Evolutionary conservation across 345 rosid genomes (phyloP).

Genomic region (Eucalyptus decipiens): DNA sequence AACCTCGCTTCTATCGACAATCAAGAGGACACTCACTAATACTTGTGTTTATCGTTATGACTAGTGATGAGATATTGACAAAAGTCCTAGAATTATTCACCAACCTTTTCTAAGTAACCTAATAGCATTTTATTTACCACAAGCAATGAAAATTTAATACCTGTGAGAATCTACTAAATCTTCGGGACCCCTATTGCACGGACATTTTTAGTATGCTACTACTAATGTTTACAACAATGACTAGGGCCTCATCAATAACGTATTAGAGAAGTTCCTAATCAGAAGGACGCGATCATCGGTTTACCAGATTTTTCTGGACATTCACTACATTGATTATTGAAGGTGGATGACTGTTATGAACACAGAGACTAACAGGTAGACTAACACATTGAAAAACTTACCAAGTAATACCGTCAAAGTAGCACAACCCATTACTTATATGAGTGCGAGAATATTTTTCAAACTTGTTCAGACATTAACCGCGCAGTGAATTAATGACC

Average conservation of each 20-base stretch:
- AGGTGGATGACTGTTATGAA: background rate
- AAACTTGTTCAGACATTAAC: background rate
- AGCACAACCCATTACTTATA: background rate
- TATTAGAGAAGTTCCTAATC: background rate
- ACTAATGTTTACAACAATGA: background rate
- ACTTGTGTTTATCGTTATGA: background rate
- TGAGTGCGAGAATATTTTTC: background rate
- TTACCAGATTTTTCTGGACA: background rate
- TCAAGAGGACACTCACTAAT: background rate
- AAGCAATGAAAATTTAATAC: background rate
- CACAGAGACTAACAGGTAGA: background rate
- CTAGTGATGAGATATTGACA: background rate
- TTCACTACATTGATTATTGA: background rate
- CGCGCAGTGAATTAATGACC: too few species aligned
- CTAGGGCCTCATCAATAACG: background rate
- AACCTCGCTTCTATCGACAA: background rate
- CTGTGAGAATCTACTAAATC: background rate
- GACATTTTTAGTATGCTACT: background rate
- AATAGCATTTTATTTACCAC: background rate
- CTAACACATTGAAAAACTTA: background rate
- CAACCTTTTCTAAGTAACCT: background rate
- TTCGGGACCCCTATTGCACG: background rate
- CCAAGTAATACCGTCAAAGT: background rate
- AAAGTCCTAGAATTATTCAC: background rate
- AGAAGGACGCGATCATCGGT: background rate